Conservation (phyloP, 192 early-diverging fungal species). For the Linnemannia schmuckeri region DNA sequence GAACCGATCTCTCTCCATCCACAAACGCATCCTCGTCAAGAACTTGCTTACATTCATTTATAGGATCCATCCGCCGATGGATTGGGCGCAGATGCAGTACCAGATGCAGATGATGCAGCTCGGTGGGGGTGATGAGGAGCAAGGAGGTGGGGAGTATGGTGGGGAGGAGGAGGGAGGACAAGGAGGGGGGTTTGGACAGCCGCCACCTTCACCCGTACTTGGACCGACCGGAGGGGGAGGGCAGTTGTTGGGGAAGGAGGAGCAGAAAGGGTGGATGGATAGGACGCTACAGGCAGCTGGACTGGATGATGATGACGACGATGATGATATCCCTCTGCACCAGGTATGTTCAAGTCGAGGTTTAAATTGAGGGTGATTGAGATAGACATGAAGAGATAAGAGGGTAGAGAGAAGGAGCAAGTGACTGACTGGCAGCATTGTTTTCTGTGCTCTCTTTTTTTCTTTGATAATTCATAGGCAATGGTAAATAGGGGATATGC, state of each 20-base stretch:
- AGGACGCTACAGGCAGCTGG: slow-evolving; percentile 37
- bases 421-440: too few relatives aligned
- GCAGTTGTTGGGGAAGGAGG: slow-evolving; percentile 33
- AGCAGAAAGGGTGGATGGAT: slow-evolving; percentile 52
- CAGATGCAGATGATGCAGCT: slow-evolving; percentile 16
- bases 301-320: slow-evolving; percentile 30
- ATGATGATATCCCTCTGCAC: slow-evolving; percentile 17
- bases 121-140: not conserved
- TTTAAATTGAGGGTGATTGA: too few relatives aligned
- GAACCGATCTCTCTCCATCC: slow-evolving; percentile 45
- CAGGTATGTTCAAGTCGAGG: not conserved
- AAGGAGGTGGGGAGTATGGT: not conserved
- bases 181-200: not conserved
- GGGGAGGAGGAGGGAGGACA: not conserved
- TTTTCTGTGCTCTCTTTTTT: too few relatives aligned
- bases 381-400: too few relatives aligned
- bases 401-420: too few relatives aligned
- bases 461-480: not conserved
- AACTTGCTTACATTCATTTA: slow-evolving; percentile 46
- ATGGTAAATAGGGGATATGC: not conserved
- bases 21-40: slow-evolving; percentile 51
- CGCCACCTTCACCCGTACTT: not conserved
- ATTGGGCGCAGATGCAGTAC: slow-evolving; percentile 29
- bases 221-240: not conserved
- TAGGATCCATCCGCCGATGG: slow-evolving; percentile 23